These are phyloP conservation scores for Colletotrichum costaricense DNA, from an alignment of 2,329 filamentous ascomycete genomes.

Conservation along the genomic window DNA sequence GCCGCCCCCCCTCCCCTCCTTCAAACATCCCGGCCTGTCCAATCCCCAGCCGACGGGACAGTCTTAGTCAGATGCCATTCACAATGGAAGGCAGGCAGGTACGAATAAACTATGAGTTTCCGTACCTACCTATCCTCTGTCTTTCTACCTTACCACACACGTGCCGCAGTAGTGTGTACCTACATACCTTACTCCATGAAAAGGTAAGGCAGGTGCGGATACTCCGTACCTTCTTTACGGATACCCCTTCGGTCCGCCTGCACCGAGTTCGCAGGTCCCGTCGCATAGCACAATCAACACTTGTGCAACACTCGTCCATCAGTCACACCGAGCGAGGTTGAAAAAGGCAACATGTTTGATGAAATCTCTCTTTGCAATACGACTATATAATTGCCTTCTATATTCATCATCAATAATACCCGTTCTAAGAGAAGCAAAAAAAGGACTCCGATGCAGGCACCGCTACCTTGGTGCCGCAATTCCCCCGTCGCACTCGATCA, in stretches of 20 bases:
- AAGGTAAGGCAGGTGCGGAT: background rate
- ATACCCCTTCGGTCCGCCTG: no score
- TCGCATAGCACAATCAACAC: background rate
- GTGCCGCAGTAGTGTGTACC: no score
- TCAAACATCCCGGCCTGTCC: slow-evolving; percentile 6
- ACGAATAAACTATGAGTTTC: background rate
- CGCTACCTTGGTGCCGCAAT: background rate
- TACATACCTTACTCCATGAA: no score
- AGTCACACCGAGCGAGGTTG: background rate
- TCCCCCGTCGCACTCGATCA: background rate
- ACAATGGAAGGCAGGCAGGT: background rate
- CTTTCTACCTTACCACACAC: background rate
- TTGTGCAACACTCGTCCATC: background rate
- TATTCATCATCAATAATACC: background rate
- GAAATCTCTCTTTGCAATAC: background rate
- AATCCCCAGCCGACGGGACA: slow-evolving; percentile 3
- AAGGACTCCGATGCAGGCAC: background rate
- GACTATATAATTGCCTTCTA: background rate
- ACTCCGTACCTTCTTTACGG: no score
- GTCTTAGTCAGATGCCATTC: background rate
- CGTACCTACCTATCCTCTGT: background rate
- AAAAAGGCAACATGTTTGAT: background rate
- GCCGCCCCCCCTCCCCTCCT: background rate
- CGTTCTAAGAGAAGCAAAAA: background rate
- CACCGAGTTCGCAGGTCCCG: background rate